phyloP scores from a whole-genome alignment of 2,329 filamentous ascomycete species.

The Paecilomyces sp. region DNA sequence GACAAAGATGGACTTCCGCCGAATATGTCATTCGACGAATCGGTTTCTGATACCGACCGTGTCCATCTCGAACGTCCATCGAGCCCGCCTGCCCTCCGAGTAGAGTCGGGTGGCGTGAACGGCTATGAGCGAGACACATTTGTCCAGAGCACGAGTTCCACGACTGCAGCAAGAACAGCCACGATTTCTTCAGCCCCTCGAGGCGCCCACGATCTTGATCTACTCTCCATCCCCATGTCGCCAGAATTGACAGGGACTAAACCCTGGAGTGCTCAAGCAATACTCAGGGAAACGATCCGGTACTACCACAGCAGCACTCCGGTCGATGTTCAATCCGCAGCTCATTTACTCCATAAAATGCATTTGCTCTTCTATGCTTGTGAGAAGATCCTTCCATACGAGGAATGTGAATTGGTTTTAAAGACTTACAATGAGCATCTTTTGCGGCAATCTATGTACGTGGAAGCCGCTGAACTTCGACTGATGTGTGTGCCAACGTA shows the following conservation, averaged over 20 bases:
- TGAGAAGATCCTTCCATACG: constrained; percentile 30
- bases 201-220: constrained; percentile 14
- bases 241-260: constrained; percentile 22
- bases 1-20: constrained; percentile 14
- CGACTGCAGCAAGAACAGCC: neutral
- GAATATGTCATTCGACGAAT: constrained; percentile 19
- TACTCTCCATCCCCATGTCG: constrained; percentile 22
- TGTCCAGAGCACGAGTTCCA: constrained; percentile 1
- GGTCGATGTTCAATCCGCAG: constrained; percentile 34
- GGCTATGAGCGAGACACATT: constrained; percentile 5
- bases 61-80: constrained; percentile 40
- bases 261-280: constrained; percentile 32
- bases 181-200: constrained; percentile 4
- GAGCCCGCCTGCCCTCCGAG: constrained; percentile 28
- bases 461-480: constrained; percentile 50
- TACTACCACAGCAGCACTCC: constrained; percentile 31
- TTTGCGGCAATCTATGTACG: constrained; percentile 34
- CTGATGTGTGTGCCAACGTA: constrained; percentile 49
- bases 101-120: constrained; percentile 25
- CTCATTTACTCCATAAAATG: constrained; percentile 34
- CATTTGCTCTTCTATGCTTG: constrained; percentile 31
- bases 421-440: constrained; percentile 53
- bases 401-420: constrained; percentile 50
- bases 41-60: constrained; percentile 12
- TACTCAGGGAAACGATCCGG: constrained; percentile 32